A percentile compares a stretch with the other conserved stretches of the same genome.
Evolutionary conservation across 2,329 filamentous ascomycete genomes (phyloP).

Genomic region (Clonostachys byssicola): DNA sequence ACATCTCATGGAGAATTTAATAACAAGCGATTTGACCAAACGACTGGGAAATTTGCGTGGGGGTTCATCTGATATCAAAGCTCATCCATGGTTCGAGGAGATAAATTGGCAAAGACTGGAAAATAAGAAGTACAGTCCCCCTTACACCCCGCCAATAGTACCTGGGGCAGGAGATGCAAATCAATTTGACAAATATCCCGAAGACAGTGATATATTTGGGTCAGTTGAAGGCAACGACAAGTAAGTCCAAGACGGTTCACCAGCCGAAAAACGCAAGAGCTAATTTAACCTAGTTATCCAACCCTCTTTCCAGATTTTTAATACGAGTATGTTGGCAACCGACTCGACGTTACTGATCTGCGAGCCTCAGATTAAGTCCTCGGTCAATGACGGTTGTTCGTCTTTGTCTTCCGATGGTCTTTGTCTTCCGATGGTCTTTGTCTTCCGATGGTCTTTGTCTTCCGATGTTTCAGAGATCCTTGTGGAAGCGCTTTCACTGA

Average conservation of each 20-base stretch:
- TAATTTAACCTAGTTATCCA: neutral
- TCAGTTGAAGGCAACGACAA: conserved; percentile 67
- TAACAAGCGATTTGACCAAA: conserved; percentile 93
- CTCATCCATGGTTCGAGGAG: conserved; percentile 93
- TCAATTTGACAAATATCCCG: conserved; percentile 96
- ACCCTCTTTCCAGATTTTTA: conserved; percentile 3
- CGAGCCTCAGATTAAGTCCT: no score
- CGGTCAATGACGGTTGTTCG: no score
- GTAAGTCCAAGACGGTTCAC: conserved; percentile 53
- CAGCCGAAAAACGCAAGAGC: neutral
- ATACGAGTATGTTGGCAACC: neutral
- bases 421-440: no score
- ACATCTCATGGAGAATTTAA: conserved; percentile 85
- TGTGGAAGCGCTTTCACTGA: no score
- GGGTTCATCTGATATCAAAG: conserved; percentile 89
- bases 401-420: no score
- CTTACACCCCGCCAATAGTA: conserved; percentile 93
- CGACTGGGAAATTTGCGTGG: conserved; percentile 90
- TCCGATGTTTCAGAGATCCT: no score
- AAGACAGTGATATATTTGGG: conserved; percentile 93
- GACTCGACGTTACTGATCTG: no score
- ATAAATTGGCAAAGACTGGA: conserved; percentile 95
- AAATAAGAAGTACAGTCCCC: conserved; percentile 96
- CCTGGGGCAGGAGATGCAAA: conserved; percentile 92
- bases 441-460: no score